A percentile compares a stretch with the other conserved stretches of the same genome.
These are phyloP conservation scores for Vanilla planifolia DNA, from an alignment of 106 monocot species.

Conservation along the genomic window DNA sequence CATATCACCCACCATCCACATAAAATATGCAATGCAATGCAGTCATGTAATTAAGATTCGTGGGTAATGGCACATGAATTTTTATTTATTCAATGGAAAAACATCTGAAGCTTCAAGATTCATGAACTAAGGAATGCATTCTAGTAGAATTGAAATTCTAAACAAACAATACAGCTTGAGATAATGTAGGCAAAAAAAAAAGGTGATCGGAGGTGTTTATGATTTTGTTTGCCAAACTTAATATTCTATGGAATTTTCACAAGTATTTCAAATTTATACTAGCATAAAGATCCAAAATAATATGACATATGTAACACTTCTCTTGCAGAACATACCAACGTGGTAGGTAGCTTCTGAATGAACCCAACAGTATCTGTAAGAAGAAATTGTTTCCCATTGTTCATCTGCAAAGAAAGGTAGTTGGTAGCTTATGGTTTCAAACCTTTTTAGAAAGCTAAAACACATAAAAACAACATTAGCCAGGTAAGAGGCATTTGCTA, in stretches of 20 bases:
- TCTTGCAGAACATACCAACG: slow-evolving; percentile 40
- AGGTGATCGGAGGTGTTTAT: background rate
- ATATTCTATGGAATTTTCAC: background rate
- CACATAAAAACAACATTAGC: background rate
- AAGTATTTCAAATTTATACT: background rate
- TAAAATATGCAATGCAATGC: no score
- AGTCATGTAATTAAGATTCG: no score
- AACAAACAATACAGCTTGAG: background rate
- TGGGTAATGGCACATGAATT: no score
- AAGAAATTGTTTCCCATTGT: slow-evolving; percentile 86
- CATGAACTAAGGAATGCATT: background rate
- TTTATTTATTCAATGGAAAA: no score
- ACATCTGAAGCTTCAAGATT: background rate
- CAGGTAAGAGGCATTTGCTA: background rate
- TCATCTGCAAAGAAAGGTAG: slow-evolving; percentile 42
- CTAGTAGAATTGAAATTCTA: background rate
- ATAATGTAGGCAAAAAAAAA: no score
- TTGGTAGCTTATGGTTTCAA: no score
- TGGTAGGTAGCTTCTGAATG: slow-evolving; percentile 94
- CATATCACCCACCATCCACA: no score
- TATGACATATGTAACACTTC: background rate
- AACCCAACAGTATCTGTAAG: slow-evolving; percentile 97
- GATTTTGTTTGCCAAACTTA: background rate
- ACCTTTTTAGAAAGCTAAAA: slow-evolving; percentile 2
- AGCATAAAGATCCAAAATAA: background rate